Base-by-base conservation (phyloP, 176 grass and related monocot species). In the Zoysia pacifica region DNA sequence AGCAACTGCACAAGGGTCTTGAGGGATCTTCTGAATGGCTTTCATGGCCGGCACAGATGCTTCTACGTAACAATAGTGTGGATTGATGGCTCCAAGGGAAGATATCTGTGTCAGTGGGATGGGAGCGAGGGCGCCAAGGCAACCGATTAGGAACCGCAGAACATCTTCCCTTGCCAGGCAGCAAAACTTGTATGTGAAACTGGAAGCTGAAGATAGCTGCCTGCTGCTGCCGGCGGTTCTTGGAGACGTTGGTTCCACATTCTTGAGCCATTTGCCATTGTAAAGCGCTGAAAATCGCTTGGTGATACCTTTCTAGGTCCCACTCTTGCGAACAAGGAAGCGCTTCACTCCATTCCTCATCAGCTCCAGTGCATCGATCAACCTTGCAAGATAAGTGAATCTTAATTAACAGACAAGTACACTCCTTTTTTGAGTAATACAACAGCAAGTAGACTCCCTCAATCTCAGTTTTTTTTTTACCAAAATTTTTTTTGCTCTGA, bases 261-360 rank as follows among this genome's bases (percentile, higher is more conserved):
- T 92, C 82, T 94, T 97, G 67, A 92, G 70, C 94, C 94, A 97
- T 76, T 90, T 97, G 11, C 94, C 91, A 59, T 92, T 89, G 78
- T 90, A 97, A 60, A 97, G 83, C 70, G 79, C 48, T 35, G 94
- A 97, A 84, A 97, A 97, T 49, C 94, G 83, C 85, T 94, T 97
- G 67, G 86, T 90, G 44, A 97, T 75, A 61, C 94, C 94, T 84
- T 48, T 87, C 91, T 89, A 97, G 5, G 81, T 73, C 37, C 83
- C 79, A 76, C 78, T 97, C 82, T 97, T 94, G 78, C 94, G 94
- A 70, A 97, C 91, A 46, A 97, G 90, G 70, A 97, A 77, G 72
- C 86, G 91, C 77, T 89, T 91, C 72, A 92, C 89, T 84, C 94
- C 94, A 83, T 94, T 83, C 78, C 28, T 28, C 94, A 97, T 97